Conservation (phyloP, 805 yeast species). For the Saccharomycopsis malanga region DNA sequence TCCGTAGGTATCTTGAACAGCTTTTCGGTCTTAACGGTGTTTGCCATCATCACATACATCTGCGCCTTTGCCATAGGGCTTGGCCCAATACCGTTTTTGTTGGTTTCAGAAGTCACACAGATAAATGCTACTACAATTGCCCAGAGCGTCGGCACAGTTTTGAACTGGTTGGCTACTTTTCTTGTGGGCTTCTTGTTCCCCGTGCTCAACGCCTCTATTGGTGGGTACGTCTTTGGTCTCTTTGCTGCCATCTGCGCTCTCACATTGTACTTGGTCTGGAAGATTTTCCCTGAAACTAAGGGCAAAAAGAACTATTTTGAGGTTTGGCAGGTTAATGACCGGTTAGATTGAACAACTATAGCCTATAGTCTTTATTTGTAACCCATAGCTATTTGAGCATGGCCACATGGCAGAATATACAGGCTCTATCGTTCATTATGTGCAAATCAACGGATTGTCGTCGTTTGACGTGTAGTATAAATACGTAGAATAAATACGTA, state of each 20-base stretch:
- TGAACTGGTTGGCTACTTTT: conserved; percentile 90
- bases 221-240: conserved; percentile 70
- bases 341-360: not conserved
- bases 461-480: too few species aligned
- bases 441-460: too few species aligned
- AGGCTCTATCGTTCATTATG: too few species aligned
- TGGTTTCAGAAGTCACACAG: conserved; percentile 86
- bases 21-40: conserved; percentile 44
- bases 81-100: conserved; percentile 92
- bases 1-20: conserved; percentile 57
- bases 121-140: conserved; percentile 74
- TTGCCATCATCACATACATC: conserved; percentile 67
- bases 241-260: conserved; percentile 54
- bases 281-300: conserved; percentile 67
- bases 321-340: conserved; percentile 46
- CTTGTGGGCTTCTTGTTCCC: conserved; percentile 79
- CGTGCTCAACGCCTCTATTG: conserved; percentile 51
- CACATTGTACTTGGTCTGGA: conserved; percentile 42
- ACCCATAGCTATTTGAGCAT: too few species aligned
- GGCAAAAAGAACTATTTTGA: conserved; percentile 54
- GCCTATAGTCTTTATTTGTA: too few species aligned
- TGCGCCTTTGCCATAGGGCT: conserved; percentile 84
- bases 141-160: conserved; percentile 85
- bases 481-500: too few species aligned
- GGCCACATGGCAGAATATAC: too few species aligned